Evolutionary conservation across 116 monocot genomes (phyloP).

Genomic region (Trichopus zeylanicus): DNA sequence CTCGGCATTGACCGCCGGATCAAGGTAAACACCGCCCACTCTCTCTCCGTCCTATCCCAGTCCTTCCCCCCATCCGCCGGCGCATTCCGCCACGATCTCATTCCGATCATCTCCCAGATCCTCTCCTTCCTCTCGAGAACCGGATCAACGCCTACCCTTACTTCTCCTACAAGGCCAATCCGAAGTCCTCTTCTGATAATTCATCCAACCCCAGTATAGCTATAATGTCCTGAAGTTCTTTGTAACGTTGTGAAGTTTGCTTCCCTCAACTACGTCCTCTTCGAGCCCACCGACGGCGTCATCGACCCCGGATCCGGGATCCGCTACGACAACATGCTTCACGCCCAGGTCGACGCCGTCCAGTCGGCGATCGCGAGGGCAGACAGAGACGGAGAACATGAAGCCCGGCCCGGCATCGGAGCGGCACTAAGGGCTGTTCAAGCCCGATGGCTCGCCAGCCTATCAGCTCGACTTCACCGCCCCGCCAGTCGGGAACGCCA

Average conservation of each 20-base stretch:
- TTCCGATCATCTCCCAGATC: slow-evolving; percentile 16
- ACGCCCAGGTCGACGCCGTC: slow-evolving; percentile 66
- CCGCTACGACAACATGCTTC: slow-evolving; percentile 51
- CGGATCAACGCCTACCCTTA: slow-evolving; percentile 51
- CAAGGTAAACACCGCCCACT: slow-evolving; percentile 32
- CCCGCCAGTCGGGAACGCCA: neutral
- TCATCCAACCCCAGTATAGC: too few relatives aligned
- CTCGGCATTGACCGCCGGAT: slow-evolving; percentile 16
- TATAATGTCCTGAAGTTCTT: too few relatives aligned
- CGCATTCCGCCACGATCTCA: slow-evolving; percentile 20
- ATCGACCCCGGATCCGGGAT: slow-evolving; percentile 28
- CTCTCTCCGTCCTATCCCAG: slow-evolving; percentile 27
- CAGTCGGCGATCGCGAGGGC: slow-evolving; percentile 23
- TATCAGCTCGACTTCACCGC: slow-evolving; percentile 17
- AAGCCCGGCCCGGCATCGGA: slow-evolving; percentile 48
- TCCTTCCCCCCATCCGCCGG: slow-evolving; percentile 44
- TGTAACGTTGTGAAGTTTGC: too few relatives aligned
- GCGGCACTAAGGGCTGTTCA: slow-evolving; percentile 46
- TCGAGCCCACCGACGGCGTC: slow-evolving; percentile 26
- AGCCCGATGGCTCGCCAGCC: slow-evolving; percentile 36
- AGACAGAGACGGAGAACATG: slow-evolving; percentile 28
- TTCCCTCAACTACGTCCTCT: slow-evolving; percentile 43
- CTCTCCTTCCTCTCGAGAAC: slow-evolving; percentile 26
- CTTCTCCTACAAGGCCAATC: slow-evolving; percentile 46
- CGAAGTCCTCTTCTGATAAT: too few relatives aligned